Percentiles rank a stretch among this genome's conserved stretches.
phyloP scores from a whole-genome alignment of 2,329 filamentous ascomycete species.

The Mycosphaerella arachidis region DNA sequence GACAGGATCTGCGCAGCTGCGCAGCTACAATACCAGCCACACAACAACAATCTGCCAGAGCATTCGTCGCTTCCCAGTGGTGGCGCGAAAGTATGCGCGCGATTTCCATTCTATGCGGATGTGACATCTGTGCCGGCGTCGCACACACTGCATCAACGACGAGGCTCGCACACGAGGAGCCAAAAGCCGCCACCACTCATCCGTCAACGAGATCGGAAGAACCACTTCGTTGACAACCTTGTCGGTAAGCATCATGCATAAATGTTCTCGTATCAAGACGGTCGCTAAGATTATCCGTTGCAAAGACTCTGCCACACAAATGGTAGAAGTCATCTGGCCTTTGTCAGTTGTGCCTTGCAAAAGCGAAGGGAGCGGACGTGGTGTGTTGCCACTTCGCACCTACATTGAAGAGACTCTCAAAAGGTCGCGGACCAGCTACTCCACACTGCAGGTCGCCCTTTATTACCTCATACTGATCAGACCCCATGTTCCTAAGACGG shows the following conservation, averaged over 20 bases:
- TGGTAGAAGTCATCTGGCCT: constrained; percentile 96
- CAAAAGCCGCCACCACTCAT: constrained; percentile 69
- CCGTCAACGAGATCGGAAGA: constrained; percentile 85
- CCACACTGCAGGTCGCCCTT: constrained; percentile 89
- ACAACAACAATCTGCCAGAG: constrained; percentile 7
- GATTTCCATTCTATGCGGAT: constrained; percentile 30
- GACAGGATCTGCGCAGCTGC: constrained; percentile 22
- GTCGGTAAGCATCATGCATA: constrained; percentile 71
- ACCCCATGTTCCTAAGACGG: constrained; percentile 73
- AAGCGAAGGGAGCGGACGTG: constrained; percentile 64
- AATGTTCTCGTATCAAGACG: constrained; percentile 28
- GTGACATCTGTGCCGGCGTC: constrained; percentile 53
- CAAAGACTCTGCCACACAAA: constrained; percentile 91
- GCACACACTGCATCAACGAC: constrained; percentile 59
- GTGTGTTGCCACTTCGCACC: constrained; percentile 81
- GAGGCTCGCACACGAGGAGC: constrained; percentile 52
- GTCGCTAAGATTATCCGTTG: constrained; percentile 25
- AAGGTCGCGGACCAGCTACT: constrained; percentile 93
- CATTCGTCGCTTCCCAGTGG: constrained; percentile 6
- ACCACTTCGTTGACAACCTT: constrained; percentile 92
- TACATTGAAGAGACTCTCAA: constrained; percentile 98
- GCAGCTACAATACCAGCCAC: constrained; percentile 15
- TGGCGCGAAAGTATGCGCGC: constrained; percentile 12
- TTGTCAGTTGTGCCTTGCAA: constrained; percentile 75
- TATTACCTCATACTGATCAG: constrained; percentile 96